Base-by-base conservation (phyloP, 495 filamentous ascomycete species). In the Pyrenula massariospora region DNA sequence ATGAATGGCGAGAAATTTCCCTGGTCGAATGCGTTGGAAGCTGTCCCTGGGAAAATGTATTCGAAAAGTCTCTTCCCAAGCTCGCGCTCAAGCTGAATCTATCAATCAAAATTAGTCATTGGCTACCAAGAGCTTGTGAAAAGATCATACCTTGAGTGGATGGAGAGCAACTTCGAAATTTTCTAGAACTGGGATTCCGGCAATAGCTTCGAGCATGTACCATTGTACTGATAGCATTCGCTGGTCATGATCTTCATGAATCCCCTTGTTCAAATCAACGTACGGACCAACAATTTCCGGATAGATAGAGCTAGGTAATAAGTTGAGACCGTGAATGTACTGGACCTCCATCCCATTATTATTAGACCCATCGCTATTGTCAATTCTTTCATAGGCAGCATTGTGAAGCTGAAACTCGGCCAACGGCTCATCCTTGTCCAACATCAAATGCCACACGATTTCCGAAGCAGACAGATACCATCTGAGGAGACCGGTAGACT, bases 161-260 rank as follows among this genome's bases (percentile, higher is more conserved):
- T 93, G 91, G 10, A 97, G 72, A 58, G 91, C 87, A 53, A 99
- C 87, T 68, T 99, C 93, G 60, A 99, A 99, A 64, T 94, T 87
- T 60, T 97, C 91, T 76, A 97, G 84, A 50, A 99, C 91, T 1
- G 93, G 91, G 62, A 99, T 97, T 31, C 93, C 93, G 48, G 92
- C 93, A 65, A 99, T 96, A 36, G 92, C 93, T 66, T 99, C 93
- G 5, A 97, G 78, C 89, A 95, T 96, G 65, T 95, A 85, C 89
- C 93, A 99, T 61, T 90, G 90, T 25, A 99, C 86, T 31, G 86
- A 82, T 50, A 97, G 79, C 87, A 97, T 96, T 57, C 85, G 85
- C 19, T 81, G 68, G 57, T 86, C 77, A 11, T 65, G 64, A 10
- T 68, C 68, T 42, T 79, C 74, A 25, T 74, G 64, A 52, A 70